phyloP scores from a whole-genome alignment of 345 rosid genomes.

The Iberis pinnata region DNA sequence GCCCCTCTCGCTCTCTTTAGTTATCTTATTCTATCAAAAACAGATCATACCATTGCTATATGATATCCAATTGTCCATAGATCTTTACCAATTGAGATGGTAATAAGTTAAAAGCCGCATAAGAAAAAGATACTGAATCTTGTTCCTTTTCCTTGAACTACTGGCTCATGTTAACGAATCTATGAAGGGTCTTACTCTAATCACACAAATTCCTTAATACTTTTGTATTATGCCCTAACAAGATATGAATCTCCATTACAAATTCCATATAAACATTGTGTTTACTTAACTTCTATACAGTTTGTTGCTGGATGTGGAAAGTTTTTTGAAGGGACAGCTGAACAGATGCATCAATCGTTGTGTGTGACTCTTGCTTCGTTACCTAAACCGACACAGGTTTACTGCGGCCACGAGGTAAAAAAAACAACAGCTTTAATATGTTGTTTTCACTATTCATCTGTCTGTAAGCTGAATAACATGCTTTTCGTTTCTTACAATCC shows the following conservation, averaged over 20 bases:
- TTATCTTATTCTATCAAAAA: background rate
- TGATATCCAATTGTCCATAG: background rate
- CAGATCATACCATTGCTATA: background rate
- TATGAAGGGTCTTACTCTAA: constrained; percentile 2
- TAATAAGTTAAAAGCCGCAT: background rate
- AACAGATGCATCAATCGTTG: constrained; percentile 87
- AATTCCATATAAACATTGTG: background rate
- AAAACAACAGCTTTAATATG: background rate
- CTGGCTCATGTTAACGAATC: background rate
- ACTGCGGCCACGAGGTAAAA: constrained; percentile 90
- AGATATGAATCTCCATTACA: background rate
- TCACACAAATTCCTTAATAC: background rate
- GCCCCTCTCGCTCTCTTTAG: no score
- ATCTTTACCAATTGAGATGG: background rate
- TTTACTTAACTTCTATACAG: constrained; percentile 31
- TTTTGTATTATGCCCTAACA: background rate
- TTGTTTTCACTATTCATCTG: background rate
- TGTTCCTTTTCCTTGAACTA: no score
- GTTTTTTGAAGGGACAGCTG: constrained; percentile 91
- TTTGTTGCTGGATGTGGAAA: constrained; percentile 89
- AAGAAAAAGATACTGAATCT: no score
- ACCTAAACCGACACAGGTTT: constrained; percentile 75
- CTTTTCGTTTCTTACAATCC: constrained; percentile 10
- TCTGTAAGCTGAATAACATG: background rate
- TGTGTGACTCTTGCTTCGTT: constrained; percentile 82